Percentiles rank a stretch among this genome's conserved stretches.
These are phyloP conservation scores for Colletotrichum gloeosporioides DNA, from an alignment of 2,329 filamentous ascomycete species.

Conservation along the genomic window DNA sequence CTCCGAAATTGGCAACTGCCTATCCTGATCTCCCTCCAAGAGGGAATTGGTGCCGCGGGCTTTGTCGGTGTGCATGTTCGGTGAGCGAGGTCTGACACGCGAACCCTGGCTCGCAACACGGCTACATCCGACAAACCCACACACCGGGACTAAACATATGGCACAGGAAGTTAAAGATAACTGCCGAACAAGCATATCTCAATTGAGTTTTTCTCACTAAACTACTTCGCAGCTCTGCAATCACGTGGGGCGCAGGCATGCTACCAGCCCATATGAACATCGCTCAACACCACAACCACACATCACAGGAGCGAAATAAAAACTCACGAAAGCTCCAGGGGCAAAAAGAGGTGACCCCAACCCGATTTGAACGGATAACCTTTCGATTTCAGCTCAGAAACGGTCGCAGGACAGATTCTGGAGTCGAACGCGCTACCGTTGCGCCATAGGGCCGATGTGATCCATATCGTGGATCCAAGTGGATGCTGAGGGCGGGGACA, in stretches of 20 bases:
- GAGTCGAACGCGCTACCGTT: constrained; percentile 17
- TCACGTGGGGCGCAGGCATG: background rate
- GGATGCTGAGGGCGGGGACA: background rate
- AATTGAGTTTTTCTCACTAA: background rate
- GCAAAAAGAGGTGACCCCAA: background rate
- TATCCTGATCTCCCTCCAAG: background rate
- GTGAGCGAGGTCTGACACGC: background rate
- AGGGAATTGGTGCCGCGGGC: background rate
- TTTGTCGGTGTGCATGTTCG: background rate
- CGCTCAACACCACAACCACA: background rate
- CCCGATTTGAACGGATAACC: constrained; percentile 12
- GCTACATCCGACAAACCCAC: background rate
- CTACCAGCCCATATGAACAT: background rate
- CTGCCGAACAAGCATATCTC: background rate
- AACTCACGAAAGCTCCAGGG: rapidly evolving
- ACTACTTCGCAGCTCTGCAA: background rate
- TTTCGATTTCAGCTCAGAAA: background rate
- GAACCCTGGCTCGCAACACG: background rate
- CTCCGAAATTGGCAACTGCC: background rate
- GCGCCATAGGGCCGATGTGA: background rate
- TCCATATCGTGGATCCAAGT: background rate
- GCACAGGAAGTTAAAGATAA: background rate
- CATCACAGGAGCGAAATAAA: background rate
- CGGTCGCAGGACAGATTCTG: background rate
- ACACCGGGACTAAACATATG: background rate